phyloP scores from a whole-genome alignment of 2,329 filamentous ascomycete genomes.

The Aspergillus oerlinghausenensis region DNA sequence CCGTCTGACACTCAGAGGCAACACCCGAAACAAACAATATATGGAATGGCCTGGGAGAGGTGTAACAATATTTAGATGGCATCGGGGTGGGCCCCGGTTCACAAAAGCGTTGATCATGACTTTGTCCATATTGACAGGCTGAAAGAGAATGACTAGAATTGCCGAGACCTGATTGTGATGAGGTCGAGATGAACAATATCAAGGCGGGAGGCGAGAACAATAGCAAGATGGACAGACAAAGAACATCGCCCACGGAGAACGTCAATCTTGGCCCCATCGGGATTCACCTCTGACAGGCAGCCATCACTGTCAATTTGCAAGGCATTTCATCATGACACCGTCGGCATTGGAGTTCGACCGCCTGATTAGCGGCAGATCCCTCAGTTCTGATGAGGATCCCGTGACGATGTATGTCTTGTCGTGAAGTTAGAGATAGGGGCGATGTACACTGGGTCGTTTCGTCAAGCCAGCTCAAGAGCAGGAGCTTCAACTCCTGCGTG shows the following conservation, averaged over 20 bases:
- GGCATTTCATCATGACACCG: not conserved
- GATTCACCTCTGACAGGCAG: not conserved
- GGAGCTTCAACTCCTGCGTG: not conserved
- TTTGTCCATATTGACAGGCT: conserved; percentile 4
- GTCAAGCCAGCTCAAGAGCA: not conserved
- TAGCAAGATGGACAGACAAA: conserved; percentile 15
- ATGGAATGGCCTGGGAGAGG: not conserved
- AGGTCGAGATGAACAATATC: conserved; percentile 21
- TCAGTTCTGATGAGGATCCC: not conserved
- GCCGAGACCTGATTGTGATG: not conserved
- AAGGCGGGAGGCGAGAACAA: conserved; percentile 19
- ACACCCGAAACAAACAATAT: conserved; percentile 29
- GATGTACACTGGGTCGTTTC: not conserved
- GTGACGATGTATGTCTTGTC: not conserved
- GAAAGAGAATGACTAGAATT: conserved; percentile 10
- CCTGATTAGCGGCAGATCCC: not conserved
- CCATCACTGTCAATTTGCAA: not conserved
- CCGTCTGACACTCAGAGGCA: not conserved
- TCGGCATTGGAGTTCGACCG: not conserved
- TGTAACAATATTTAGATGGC: conserved; percentile 9
- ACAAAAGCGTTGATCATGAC: conserved; percentile 6
- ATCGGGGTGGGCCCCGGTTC: not conserved
- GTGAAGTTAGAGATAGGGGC: not conserved
- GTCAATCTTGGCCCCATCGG: not conserved
- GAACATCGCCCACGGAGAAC: not conserved